These are phyloP conservation scores for Nannochloris sp. DNA, from an alignment of 139 green algal species.

Conservation along the genomic window DNA sequence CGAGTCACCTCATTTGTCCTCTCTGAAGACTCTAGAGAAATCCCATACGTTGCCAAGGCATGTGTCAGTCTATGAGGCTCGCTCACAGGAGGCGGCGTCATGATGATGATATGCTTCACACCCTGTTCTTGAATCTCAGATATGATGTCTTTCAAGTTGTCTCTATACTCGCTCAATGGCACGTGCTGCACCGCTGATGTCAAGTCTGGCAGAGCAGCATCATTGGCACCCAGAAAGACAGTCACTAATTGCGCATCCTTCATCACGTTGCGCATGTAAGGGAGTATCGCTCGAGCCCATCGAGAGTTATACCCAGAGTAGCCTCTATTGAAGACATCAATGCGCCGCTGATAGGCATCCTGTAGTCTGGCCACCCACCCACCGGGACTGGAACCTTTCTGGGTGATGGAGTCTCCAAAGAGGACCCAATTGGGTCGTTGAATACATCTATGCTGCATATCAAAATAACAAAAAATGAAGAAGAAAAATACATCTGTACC, in stretches of 20 bases:
- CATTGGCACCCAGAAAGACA: slow-evolving; percentile 90
- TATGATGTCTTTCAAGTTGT: slow-evolving; percentile 58
- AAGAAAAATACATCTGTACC: no score
- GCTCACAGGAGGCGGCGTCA: slow-evolving; percentile 65
- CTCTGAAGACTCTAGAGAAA: slow-evolving; percentile 25
- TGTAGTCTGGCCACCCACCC: slow-evolving; percentile 53
- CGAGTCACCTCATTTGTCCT: slow-evolving; percentile 38
- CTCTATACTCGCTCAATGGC: slow-evolving; percentile 56
- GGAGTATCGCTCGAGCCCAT: slow-evolving; percentile 49
- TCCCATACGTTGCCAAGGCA: slow-evolving; percentile 13
- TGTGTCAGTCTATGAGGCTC: slow-evolving; percentile 44
- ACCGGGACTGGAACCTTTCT: slow-evolving; percentile 40
- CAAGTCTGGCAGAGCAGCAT: slow-evolving; percentile 63
- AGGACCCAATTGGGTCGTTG: slow-evolving; percentile 39
- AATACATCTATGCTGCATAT: no score
- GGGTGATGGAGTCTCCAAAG: slow-evolving; percentile 72
- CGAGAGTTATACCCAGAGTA: slow-evolving; percentile 83
- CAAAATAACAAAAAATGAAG: no score
- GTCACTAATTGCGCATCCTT: slow-evolving; percentile 39
- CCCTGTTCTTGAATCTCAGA: slow-evolving; percentile 11
- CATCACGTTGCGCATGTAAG: neutral
- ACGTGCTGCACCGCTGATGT: slow-evolving; percentile 67
- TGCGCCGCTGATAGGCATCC: slow-evolving; percentile 41
- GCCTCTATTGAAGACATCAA: slow-evolving; percentile 74
- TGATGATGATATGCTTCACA: slow-evolving; percentile 44